phyloP scores from a whole-genome alignment of 495 filamentous ascomycete genomes.

The Penicillium simplicissimum region DNA sequence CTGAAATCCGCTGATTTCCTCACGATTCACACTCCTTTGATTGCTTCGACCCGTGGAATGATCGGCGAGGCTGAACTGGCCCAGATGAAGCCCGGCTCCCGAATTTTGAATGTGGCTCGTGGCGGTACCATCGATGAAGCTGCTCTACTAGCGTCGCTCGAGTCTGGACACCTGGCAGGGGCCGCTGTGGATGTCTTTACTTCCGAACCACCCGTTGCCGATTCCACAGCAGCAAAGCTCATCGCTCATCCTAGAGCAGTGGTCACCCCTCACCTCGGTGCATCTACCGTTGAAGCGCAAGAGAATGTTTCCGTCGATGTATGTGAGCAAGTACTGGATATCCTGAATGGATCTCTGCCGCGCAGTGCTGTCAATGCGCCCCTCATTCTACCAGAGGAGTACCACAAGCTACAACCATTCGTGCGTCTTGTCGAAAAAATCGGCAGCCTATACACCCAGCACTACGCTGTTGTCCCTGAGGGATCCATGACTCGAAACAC shows the following conservation, averaged over 20 bases:
- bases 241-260: conserved; percentile 64
- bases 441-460: conserved; percentile 69
- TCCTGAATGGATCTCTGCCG: conserved; percentile 64
- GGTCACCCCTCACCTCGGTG: conserved; percentile 71
- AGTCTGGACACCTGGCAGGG: conserved; percentile 66
- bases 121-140: conserved; percentile 76
- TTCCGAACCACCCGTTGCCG: conserved; percentile 58
- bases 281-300: conserved; percentile 73
- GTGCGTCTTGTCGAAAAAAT: conserved; percentile 68
- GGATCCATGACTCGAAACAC: conserved; percentile 47
- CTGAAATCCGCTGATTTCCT: conserved; percentile 66
- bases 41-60: conserved; percentile 68
- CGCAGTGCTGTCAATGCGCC: conserved; percentile 73
- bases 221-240: conserved; percentile 53
- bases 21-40: conserved; percentile 73
- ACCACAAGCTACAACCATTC: conserved; percentile 67
- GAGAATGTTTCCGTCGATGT: conserved; percentile 75
- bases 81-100: conserved; percentile 64
- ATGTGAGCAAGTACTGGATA: conserved; percentile 69
- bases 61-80: conserved; percentile 60
- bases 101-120: conserved; percentile 69
- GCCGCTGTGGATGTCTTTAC: conserved; percentile 78
- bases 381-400: conserved; percentile 71
- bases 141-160: conserved; percentile 65
- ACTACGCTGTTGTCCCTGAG: conserved; percentile 48